Percentiles rank a stretch among this genome's conserved stretches.
phyloP scores from a whole-genome alignment of 2,329 filamentous ascomycete species.

The Fusarium metavorans region DNA sequence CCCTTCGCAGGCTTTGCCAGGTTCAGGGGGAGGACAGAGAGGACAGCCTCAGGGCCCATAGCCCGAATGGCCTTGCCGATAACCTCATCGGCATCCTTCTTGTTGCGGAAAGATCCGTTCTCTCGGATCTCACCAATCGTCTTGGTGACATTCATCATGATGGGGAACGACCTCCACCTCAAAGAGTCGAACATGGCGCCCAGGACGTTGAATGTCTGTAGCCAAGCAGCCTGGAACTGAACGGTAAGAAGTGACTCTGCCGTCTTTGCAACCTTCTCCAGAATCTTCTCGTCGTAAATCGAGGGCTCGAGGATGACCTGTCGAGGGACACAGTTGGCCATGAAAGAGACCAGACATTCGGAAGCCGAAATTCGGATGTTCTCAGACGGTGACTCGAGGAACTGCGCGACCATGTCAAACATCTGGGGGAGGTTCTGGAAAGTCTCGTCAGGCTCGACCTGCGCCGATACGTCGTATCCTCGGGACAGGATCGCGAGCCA shows the following conservation, averaged over 20 bases:
- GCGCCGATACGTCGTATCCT: slow-evolving; percentile 92
- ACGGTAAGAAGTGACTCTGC: slow-evolving; percentile 83
- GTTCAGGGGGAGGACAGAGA: slow-evolving; percentile 87
- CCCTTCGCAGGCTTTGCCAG: slow-evolving; percentile 80
- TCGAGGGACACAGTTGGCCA: slow-evolving; percentile 88
- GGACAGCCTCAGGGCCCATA: slow-evolving; percentile 88
- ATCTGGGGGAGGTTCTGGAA: slow-evolving; percentile 90
- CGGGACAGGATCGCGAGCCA: slow-evolving; percentile 97
- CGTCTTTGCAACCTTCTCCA: slow-evolving; percentile 82
- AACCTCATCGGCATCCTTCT: slow-evolving; percentile 94
- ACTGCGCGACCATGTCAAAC: slow-evolving; percentile 82
- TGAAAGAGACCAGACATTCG: slow-evolving; percentile 93
- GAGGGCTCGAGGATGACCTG: slow-evolving; percentile 89
- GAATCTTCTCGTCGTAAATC: slow-evolving; percentile 88
- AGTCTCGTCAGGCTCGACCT: slow-evolving; percentile 89
- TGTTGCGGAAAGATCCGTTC: slow-evolving; percentile 89
- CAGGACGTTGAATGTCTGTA: slow-evolving; percentile 92
- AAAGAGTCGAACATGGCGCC: slow-evolving; percentile 88
- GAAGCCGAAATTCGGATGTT: slow-evolving; percentile 96
- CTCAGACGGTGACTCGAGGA: slow-evolving; percentile 87
- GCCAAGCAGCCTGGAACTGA: slow-evolving; percentile 94
- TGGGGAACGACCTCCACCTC: slow-evolving; percentile 85
- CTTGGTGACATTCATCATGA: slow-evolving; percentile 80
- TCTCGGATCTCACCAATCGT: slow-evolving; percentile 87
- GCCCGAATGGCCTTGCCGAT: slow-evolving; percentile 88